Evolutionary conservation across 345 rosid genomes (phyloP).

Genomic region (Barbarea vulgaris): DNA sequence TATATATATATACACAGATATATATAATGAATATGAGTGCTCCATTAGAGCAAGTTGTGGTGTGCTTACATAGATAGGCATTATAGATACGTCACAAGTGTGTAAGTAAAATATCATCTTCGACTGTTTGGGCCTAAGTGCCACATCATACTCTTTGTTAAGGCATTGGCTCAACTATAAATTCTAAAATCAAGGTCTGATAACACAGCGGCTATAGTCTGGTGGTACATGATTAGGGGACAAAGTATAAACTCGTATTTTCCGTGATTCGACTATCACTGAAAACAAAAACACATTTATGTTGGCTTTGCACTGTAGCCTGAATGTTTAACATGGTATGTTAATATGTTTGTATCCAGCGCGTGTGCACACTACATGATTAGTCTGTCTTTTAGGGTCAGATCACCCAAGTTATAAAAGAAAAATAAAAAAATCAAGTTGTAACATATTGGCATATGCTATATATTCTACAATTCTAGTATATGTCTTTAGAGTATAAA

Average conservation of each 20-base stretch:
- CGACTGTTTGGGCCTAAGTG: background rate
- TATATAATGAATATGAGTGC: constrained; percentile 20
- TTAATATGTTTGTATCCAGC: background rate
- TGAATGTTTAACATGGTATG: background rate
- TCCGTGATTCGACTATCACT: background rate
- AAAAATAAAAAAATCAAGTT: too few relatives aligned
- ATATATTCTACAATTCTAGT: background rate
- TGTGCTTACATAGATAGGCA: background rate
- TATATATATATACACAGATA: background rate
- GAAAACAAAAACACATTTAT: too few relatives aligned
- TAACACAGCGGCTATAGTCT: background rate
- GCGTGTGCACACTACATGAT: background rate
- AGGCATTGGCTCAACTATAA: background rate
- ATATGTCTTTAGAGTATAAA: background rate
- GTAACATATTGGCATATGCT: background rate
- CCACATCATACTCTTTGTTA: background rate
- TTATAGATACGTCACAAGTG: constrained; percentile 17
- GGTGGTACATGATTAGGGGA: background rate
- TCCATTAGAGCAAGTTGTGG: constrained; percentile 18
- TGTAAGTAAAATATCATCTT: constrained; percentile 13
- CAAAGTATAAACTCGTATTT: background rate
- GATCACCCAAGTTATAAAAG: background rate
- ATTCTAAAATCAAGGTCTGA: background rate
- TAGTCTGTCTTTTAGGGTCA: background rate
- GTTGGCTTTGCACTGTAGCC: background rate